A percentile compares a stretch with the other conserved stretches of the same genome.
These are phyloP conservation scores for Alternaria ethzedia DNA, from an alignment of 2,329 filamentous ascomycete species.

Conservation along the genomic window DNA sequence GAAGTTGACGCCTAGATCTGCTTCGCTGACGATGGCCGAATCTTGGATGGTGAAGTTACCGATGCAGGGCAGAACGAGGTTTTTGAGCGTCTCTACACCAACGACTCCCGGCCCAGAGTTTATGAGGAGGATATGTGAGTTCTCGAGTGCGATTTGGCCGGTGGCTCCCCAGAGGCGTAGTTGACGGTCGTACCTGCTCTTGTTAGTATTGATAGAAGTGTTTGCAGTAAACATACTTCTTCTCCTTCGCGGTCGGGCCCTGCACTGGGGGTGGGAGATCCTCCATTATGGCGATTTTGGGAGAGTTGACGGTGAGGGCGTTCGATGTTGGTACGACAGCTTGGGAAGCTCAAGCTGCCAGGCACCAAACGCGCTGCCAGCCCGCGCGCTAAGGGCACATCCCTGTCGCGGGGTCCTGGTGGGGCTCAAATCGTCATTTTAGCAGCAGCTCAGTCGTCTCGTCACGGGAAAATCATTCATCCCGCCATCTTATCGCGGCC, in stretches of 20 bases:
- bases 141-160: constrained; percentile 88
- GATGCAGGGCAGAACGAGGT: constrained; percentile 91
- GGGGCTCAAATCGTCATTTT: constrained; percentile 15
- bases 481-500: not conserved
- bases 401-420: constrained; percentile 18
- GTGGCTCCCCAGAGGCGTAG: constrained; percentile 93
- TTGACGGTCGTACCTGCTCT: constrained; percentile 84
- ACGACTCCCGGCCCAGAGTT: constrained; percentile 88
- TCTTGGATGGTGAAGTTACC: constrained; percentile 93
- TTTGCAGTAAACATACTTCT: constrained; percentile 48
- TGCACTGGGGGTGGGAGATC: constrained; percentile 50
- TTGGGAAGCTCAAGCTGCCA: constrained; percentile 4
- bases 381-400: constrained; percentile 14
- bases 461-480: constrained; percentile 12
- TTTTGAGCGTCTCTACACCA: constrained; percentile 92
- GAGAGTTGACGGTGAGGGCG: not conserved
- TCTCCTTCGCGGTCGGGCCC: constrained; percentile 56
- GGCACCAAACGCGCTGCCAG: constrained; percentile 11
- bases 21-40: constrained; percentile 74
- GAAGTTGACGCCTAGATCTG: constrained; percentile 94
- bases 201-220: constrained; percentile 28
- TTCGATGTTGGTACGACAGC: constrained; percentile 5
- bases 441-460: not conserved
- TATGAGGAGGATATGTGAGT: constrained; percentile 87
- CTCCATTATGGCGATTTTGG: constrained; percentile 32